A percentile compares a stretch with the other conserved stretches of the same genome.
These are phyloP conservation scores for Mycena galopus DNA, from an alignment of 768 basidiomycete species.

Conservation along the genomic window DNA sequence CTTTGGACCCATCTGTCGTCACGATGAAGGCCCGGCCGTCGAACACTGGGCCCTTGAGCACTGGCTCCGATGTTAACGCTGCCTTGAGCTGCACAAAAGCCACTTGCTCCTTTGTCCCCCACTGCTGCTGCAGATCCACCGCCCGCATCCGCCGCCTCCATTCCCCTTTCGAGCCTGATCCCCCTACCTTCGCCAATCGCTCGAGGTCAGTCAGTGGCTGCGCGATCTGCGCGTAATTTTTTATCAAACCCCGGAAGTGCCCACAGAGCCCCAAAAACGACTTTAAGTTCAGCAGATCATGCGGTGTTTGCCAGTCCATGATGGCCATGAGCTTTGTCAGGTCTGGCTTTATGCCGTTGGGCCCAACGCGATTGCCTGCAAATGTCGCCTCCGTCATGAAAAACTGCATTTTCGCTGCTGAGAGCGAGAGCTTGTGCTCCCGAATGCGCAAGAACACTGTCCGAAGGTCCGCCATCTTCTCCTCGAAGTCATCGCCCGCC, in stretches of 20 bases:
- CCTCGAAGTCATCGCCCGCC: constrained; percentile 48
- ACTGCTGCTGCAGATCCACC: constrained; percentile 7
- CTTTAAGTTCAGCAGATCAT: background rate
- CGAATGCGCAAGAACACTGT: constrained; percentile 44
- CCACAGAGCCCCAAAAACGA: too few relatives aligned
- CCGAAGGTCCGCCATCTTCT: constrained; percentile 40
- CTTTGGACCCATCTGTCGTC: constrained; percentile 45
- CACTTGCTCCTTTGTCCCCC: constrained; percentile 35
- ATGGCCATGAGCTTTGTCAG: constrained; percentile 52
- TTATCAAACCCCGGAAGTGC: constrained; percentile 49
- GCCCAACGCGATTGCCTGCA: too few relatives aligned
- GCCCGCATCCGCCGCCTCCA: too few relatives aligned
- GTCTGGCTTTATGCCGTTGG: constrained; percentile 50
- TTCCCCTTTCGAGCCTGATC: constrained; percentile 12
- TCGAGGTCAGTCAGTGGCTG: background rate
- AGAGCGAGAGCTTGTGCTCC: constrained; percentile 47
- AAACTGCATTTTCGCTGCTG: constrained; percentile 51
- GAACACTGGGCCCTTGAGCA: constrained; percentile 35
- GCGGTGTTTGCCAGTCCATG: constrained; percentile 41
- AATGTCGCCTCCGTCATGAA: too few relatives aligned
- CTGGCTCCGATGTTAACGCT: constrained; percentile 38
- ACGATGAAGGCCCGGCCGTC: constrained; percentile 45
- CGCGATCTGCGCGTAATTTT: constrained; percentile 41
- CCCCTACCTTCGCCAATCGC: background rate
- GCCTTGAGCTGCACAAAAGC: constrained; percentile 44